Evolutionary conservation across 805 yeast species (phyloP).

Genomic region (Saccharomycopsis javanensis): DNA sequence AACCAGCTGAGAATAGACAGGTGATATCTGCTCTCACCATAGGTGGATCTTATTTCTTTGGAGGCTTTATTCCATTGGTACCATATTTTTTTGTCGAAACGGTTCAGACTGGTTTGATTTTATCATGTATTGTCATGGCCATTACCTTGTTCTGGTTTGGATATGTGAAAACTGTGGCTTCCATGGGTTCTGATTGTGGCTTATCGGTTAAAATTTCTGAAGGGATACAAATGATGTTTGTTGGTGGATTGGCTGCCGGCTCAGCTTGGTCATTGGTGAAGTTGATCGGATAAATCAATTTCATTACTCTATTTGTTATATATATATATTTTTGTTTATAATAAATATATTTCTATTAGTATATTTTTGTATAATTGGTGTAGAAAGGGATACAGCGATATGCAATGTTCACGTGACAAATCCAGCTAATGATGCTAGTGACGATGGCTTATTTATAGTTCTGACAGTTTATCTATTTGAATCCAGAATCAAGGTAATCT

Average conservation of each 20-base stretch:
- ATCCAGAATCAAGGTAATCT: too few species aligned
- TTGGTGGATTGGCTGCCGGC: conserved; percentile 96
- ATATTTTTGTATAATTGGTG: too few species aligned
- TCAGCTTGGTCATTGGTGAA: conserved; percentile 92
- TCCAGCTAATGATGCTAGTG: too few species aligned
- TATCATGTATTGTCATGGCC: conserved; percentile 72
- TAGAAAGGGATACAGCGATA: too few species aligned
- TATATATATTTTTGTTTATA: too few species aligned
- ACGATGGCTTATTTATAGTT: too few species aligned
- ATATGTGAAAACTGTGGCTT: conserved; percentile 68
- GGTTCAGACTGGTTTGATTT: conserved; percentile 67
- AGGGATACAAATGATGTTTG: conserved; percentile 86
- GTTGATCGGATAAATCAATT: conserved; percentile 43
- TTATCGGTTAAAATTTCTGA: conserved; percentile 51
- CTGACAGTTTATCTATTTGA: too few species aligned
- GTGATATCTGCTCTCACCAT: conserved; percentile 81
- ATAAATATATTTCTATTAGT: not conserved
- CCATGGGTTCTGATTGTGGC: conserved; percentile 75
- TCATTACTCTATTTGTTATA: too few species aligned
- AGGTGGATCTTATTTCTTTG: conserved; percentile 80
- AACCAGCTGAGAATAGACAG: conserved; percentile 90
- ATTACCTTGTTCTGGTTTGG: conserved; percentile 85
- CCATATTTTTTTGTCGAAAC: conserved; percentile 80
- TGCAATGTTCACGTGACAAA: too few species aligned
- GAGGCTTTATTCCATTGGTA: conserved; percentile 84